A percentile compares a stretch with the other conserved stretches of the same genome.
These are phyloP conservation scores for Jatropha multifida DNA, from an alignment of 441 rosid genomes.

Conservation along the genomic window DNA sequence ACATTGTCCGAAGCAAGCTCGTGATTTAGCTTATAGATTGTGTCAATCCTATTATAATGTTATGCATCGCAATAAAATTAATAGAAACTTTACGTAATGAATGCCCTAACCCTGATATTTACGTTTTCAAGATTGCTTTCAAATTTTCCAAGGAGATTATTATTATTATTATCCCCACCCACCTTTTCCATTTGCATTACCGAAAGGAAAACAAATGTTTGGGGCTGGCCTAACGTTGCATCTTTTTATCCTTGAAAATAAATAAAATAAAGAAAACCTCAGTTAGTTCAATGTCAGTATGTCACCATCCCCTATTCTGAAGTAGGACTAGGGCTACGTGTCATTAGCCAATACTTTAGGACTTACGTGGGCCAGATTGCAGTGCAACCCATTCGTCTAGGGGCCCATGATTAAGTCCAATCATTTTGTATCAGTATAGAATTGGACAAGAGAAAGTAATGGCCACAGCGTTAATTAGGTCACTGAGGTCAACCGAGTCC, in stretches of 20 bases:
- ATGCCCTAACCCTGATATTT: neutral
- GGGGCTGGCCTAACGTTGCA: too few relatives aligned
- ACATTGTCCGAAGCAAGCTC: neutral
- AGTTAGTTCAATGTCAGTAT: neutral
- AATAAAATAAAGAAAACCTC: neutral
- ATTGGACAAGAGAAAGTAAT: neutral
- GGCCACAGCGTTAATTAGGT: neutral
- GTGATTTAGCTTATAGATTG: neutral
- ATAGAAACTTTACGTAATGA: neutral
- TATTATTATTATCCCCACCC: too few relatives aligned
- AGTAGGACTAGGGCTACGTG: neutral
- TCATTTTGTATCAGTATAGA: neutral
- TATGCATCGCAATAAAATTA: neutral
- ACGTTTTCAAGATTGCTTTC: neutral
- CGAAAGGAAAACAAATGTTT: neutral
- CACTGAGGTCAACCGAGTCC: neutral
- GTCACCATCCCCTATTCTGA: neutral
- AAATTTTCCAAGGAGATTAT: neutral
- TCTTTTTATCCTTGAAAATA: neutral
- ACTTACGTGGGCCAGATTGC: neutral
- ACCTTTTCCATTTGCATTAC: too few relatives aligned
- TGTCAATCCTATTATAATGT: neutral
- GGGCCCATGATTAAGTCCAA: conserved; percentile 12
- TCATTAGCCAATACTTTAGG: neutral
- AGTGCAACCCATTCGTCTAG: neutral